Base-by-base conservation (phyloP, 2,329 filamentous ascomycete species). In the Camptophora hylomeconis region DNA sequence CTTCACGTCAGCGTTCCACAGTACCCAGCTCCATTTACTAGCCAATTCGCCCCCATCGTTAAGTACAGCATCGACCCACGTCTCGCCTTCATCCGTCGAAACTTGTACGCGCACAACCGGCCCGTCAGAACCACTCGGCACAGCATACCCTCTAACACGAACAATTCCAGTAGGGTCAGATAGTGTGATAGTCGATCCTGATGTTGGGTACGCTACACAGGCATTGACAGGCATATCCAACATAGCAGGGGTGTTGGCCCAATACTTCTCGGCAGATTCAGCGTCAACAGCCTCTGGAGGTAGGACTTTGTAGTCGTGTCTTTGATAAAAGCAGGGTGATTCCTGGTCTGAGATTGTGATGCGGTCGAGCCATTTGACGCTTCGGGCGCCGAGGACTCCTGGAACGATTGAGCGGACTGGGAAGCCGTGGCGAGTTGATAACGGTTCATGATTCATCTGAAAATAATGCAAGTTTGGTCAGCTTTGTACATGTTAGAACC, bases 271-370 rank as follows among this genome's bases (percentile, higher is more conserved):
- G 3, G 69, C 69, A 10, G 58, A 55, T 27, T 64, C 57, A 27
- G 51, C 54, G 28, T 57, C 59, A 7, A 56, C 51, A 0, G 58
- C 65, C 19, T 68, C 56, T 0, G 62, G 63, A 1, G 68, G 68
- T 5, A 74, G 51, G 17, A 69, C 56, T 45, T 72, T 73, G 52
- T 74, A 74, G 47, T 73, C 69, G 26, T 54, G 58, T 33, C 65
- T 61, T 48, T 71, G 67, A 42, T 73, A 74, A 45, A 64, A 61
- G 39, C 69, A 72, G 4, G 51, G 48, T 13, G 60, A 66, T 40
- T 72, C 66, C 26, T 52, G 37, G 27, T 52, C 48, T 36, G 66
- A 62, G 3, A 72, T 56, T 2, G 58, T 65, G 33, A 72, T 63
- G 7, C 51, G 50, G 37, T 68, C 65, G 3, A 71, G 53, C 65